phyloP scores from a whole-genome alignment of 768 basidiomycete species.

The Phaeotremella fagi region DNA sequence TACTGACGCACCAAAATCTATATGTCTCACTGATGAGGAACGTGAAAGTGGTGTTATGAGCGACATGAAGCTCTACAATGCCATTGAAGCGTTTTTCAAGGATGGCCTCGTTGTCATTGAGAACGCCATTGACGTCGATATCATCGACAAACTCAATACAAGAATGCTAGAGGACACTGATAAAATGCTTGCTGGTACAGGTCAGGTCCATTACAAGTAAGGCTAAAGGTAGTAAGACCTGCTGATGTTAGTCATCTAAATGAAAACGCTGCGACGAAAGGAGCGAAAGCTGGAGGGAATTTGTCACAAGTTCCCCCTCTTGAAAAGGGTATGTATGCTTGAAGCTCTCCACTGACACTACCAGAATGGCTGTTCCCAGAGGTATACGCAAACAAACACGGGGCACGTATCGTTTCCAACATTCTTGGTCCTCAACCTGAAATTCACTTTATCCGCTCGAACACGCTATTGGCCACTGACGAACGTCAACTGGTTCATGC shows the following conservation, averaged over 20 bases:
- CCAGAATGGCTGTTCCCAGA: slow-evolving; percentile 14
- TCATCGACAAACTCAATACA: slow-evolving; percentile 9
- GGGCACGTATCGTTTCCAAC: background rate
- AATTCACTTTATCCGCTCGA: slow-evolving; percentile 6
- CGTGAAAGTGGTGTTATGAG: slow-evolving; percentile 3
- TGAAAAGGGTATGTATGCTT: slow-evolving; percentile 5
- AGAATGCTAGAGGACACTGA: slow-evolving; percentile 9
- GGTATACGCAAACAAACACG: slow-evolving; percentile 5
- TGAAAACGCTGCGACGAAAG: slow-evolving; percentile 1
- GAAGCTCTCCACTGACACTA: background rate
- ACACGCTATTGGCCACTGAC: background rate
- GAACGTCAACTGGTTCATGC: slow-evolving; percentile 7
- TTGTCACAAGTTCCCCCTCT: slow-evolving; percentile 8
- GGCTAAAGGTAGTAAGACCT: background rate
- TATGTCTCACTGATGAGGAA: slow-evolving; percentile 8
- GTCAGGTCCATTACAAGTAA: slow-evolving; percentile 4
- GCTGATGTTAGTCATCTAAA: slow-evolving; percentile 2
- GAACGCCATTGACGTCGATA: background rate
- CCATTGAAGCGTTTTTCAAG: slow-evolving; percentile 6
- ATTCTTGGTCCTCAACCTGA: slow-evolving; percentile 8
- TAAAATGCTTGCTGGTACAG: slow-evolving; percentile 2
- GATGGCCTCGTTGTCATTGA: slow-evolving; percentile 11
- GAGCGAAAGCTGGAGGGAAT: slow-evolving; percentile 8
- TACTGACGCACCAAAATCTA: slow-evolving; percentile 1
- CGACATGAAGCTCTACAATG: slow-evolving; percentile 9